Evolutionary conservation across 2,329 filamentous ascomycete species (phyloP).

Genomic region (Chrysoporthe puriensis): DNA sequence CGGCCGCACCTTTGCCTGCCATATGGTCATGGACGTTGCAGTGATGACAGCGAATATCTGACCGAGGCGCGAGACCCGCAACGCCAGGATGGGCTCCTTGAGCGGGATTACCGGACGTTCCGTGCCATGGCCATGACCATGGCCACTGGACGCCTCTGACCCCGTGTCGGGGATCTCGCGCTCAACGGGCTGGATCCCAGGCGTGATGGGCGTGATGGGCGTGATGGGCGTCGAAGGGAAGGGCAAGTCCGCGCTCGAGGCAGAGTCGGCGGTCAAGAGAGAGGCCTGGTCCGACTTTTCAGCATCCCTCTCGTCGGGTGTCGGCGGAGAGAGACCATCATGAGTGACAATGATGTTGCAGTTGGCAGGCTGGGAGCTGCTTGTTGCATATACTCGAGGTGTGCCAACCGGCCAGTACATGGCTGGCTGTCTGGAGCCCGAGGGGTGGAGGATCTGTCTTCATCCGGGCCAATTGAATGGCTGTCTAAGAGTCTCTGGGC

Average conservation of each 20-base stretch:
- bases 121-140: slow-evolving; percentile 32
- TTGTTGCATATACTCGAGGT: slow-evolving; percentile 80
- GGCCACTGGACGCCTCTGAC: slow-evolving; percentile 33
- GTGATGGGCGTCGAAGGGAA: slow-evolving; percentile 47
- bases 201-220: slow-evolving; percentile 59
- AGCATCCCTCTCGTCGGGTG: slow-evolving; percentile 40
- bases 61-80: slow-evolving; percentile 78
- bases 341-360: slow-evolving; percentile 58
- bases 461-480: slow-evolving; percentile 34
- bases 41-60: slow-evolving; percentile 89
- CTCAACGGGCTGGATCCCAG: slow-evolving; percentile 62
- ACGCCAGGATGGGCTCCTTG: slow-evolving; percentile 70
- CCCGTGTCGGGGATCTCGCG: slow-evolving; percentile 49
- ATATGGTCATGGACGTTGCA: slow-evolving; percentile 82
- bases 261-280: slow-evolving; percentile 31
- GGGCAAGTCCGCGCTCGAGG: slow-evolving; percentile 40
- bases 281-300: slow-evolving; percentile 32
- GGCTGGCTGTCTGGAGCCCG: slow-evolving; percentile 42
- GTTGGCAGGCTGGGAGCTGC: slow-evolving; percentile 61
- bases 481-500: slow-evolving; percentile 14
- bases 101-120: slow-evolving; percentile 44
- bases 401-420: slow-evolving; percentile 95
- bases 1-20: slow-evolving; percentile 83
- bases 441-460: slow-evolving; percentile 38
- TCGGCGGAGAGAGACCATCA: slow-evolving; percentile 54